Evolutionary conservation across 2,329 filamentous ascomycete species (phyloP).

Genomic region (Sporothrix brasiliensis): DNA sequence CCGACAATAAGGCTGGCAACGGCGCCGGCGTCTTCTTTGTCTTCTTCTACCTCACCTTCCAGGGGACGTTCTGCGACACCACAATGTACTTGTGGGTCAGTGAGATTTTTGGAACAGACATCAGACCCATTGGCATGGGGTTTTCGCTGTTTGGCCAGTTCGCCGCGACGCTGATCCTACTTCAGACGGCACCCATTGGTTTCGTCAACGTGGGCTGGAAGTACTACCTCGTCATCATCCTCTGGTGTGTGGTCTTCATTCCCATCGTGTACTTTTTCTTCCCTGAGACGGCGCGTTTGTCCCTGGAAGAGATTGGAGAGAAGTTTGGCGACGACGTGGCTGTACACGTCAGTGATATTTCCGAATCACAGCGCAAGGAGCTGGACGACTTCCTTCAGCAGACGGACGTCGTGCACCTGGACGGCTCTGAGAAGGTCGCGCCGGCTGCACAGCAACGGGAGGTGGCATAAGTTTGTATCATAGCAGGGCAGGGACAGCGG

Average conservation of each 20-base stretch:
- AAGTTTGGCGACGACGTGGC: constrained; percentile 56
- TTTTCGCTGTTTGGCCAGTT: constrained; percentile 56
- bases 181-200: constrained; percentile 51
- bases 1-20: constrained; percentile 46
- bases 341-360: constrained; percentile 49
- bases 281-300: constrained; percentile 48
- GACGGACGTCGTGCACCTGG: constrained; percentile 29
- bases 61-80: constrained; percentile 48
- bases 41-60: constrained; percentile 54
- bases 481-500: neutral
- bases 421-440: neutral
- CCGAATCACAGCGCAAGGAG: constrained; percentile 40
- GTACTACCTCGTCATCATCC: constrained; percentile 54
- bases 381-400: constrained; percentile 34
- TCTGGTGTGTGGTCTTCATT: constrained; percentile 47
- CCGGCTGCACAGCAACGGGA: neutral
- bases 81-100: constrained; percentile 48
- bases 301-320: constrained; percentile 51
- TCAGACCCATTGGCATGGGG: constrained; percentile 55
- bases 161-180: constrained; percentile 51
- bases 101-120: constrained; percentile 51
- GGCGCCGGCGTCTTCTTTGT: constrained; percentile 49
- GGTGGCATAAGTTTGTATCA: neutral
- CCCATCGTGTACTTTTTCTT: constrained; percentile 49
- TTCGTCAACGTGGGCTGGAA: constrained; percentile 53